Evolutionary conservation across 352 stramenopile genomes (phyloP).

Genomic region (Globisporangium sylvaticum): DNA sequence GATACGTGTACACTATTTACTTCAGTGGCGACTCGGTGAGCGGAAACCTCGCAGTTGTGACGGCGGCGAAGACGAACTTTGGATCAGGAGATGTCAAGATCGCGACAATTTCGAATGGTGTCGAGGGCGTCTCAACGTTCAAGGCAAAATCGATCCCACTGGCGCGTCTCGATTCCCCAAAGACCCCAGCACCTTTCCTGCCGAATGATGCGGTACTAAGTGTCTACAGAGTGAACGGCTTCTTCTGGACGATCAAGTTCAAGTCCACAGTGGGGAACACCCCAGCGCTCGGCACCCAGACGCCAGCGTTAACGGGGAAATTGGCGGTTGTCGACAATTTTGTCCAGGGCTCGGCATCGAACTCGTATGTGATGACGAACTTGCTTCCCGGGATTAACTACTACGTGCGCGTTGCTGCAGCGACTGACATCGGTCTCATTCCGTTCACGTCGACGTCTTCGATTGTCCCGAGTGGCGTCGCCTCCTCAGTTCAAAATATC

Average conservation of each 20-base stretch:
- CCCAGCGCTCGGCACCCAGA: conserved; percentile 32
- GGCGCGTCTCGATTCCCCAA: conserved; percentile 24
- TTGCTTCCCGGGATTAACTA: conserved; percentile 67
- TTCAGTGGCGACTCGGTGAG: conserved; percentile 46
- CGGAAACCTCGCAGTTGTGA: conserved; percentile 33
- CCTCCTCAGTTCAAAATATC: conserved; percentile 48
- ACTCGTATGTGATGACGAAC: conserved; percentile 42
- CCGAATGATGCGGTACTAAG: conserved; percentile 27
- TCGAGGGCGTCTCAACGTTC: conserved; percentile 28
- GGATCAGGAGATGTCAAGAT: conserved; percentile 27
- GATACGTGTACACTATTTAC: conserved; percentile 76
- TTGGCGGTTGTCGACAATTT: conserved; percentile 46
- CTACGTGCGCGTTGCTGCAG: conserved; percentile 55
- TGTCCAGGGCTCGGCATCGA: conserved; percentile 25
- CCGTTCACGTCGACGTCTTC: conserved; percentile 32
- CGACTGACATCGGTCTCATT: conserved; percentile 52
- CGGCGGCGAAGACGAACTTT: conserved; percentile 24
- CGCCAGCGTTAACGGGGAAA: conserved; percentile 14
- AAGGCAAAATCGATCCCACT: conserved; percentile 48
- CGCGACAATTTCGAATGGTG: conserved; percentile 28
- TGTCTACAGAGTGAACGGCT: conserved; percentile 77
- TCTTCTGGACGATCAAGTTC: conserved; percentile 80
- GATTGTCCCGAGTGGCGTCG: conserved; percentile 45
- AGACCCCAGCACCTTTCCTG: conserved; percentile 31
- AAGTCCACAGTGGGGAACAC: conserved; percentile 74